Conservation (phyloP, 331 rosid species). For the Pyracantha coccinea region DNA sequence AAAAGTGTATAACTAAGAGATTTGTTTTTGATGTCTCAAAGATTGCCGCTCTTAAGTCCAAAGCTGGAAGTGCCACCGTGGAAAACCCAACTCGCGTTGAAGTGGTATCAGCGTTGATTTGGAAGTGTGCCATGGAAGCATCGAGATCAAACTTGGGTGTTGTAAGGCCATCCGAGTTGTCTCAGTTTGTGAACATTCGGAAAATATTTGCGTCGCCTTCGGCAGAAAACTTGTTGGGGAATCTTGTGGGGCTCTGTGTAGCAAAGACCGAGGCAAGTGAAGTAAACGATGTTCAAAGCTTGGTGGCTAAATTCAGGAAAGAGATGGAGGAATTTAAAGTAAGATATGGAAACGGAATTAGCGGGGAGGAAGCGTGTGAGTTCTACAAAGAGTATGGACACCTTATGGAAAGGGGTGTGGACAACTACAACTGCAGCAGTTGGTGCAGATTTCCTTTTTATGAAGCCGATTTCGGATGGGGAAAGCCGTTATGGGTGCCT, state of each 20-base stretch:
- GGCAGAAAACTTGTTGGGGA: slow-evolving; percentile 1
- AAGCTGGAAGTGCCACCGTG: neutral
- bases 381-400: neutral
- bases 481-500: slow-evolving; percentile 20
- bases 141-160: neutral
- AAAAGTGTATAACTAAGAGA: neutral
- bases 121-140: slow-evolving; percentile 7
- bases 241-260: neutral
- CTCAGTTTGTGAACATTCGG: neutral
- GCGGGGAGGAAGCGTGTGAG: neutral
- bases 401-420: neutral
- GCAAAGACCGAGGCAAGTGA: neutral
- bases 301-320: slow-evolving; percentile 1
- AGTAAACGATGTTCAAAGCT: slow-evolving; percentile 1
- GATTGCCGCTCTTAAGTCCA: slow-evolving; percentile 10
- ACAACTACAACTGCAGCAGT: neutral
- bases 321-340: neutral
- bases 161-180: neutral
- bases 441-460: slow-evolving; percentile 18
- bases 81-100: slow-evolving; percentile 17
- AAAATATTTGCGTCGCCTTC: neutral
- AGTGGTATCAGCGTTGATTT: slow-evolving; percentile 11
- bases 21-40: slow-evolving; percentile 2
- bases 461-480: slow-evolving; percentile 19
- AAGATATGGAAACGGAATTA: neutral